These are phyloP conservation scores for Silene coronaria DNA, from an alignment of 179 eudicot genomes.

Conservation along the genomic window DNA sequence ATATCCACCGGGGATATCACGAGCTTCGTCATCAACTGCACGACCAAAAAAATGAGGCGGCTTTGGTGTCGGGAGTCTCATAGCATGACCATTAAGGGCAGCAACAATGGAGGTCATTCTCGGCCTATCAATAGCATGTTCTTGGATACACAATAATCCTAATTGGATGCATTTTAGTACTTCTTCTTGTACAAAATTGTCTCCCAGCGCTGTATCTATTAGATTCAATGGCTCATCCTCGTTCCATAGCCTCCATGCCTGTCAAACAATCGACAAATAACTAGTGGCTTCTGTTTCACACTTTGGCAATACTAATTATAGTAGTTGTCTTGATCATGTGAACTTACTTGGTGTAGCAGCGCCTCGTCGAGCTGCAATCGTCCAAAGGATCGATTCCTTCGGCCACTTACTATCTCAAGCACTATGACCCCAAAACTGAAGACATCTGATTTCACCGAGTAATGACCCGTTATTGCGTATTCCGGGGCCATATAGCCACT, in stretches of 20 bases:
- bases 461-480: constrained; percentile 21
- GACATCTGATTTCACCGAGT: constrained; percentile 18
- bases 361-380: constrained; percentile 20
- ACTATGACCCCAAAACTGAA: constrained; percentile 21
- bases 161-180: constrained; percentile 18
- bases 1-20: neutral
- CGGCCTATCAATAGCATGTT: constrained; percentile 19
- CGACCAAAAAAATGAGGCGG: constrained; percentile 22
- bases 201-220: neutral
- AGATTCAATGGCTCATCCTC: neutral
- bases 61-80: constrained; percentile 13
- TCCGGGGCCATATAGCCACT: constrained; percentile 25
- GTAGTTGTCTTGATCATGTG: neutral
- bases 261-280: neutral
- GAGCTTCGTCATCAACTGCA: neutral
- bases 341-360: constrained; percentile 19
- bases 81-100: constrained; percentile 15
- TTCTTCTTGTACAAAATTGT: constrained; percentile 10
- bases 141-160: constrained; percentile 24
- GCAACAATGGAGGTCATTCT: constrained; percentile 17
- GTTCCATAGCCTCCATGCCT: constrained; percentile 28
- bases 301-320: neutral
- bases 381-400: constrained; percentile 8
- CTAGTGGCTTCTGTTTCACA: neutral
- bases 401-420: constrained; percentile 22